phyloP scores from a whole-genome alignment of 768 basidiomycete genomes.

The Daedaleopsis nitida region DNA sequence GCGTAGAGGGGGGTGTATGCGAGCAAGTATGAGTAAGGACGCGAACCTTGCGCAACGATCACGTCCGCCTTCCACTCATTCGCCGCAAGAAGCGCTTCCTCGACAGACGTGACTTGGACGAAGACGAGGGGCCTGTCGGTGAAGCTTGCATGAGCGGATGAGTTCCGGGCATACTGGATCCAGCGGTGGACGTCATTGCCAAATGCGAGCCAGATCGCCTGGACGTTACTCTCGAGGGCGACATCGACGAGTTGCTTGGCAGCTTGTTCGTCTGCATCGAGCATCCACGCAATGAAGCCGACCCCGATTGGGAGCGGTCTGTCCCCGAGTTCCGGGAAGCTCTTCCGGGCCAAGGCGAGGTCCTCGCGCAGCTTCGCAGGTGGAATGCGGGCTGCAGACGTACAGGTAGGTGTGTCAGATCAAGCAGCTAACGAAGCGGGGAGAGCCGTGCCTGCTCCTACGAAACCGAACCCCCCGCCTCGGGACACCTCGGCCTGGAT shows the following conservation, averaged over 20 bases:
- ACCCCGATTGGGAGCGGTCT: constrained; percentile 61
- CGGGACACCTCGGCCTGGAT: constrained; percentile 53
- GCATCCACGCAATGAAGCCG: constrained; percentile 74
- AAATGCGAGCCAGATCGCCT: constrained; percentile 77
- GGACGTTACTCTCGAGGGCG: constrained; percentile 56
- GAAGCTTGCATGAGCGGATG: constrained; percentile 45
- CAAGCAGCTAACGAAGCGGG: not conserved
- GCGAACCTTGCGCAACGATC: constrained; percentile 75
- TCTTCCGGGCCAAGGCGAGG: constrained; percentile 52
- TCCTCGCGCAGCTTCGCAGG: constrained; percentile 50
- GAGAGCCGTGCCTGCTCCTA: constrained; percentile 54
- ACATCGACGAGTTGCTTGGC: constrained; percentile 47
- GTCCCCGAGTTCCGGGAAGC: constrained; percentile 20
- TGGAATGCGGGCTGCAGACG: constrained; percentile 47
- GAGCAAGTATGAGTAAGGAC: not conserved
- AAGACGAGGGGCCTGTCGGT: constrained; percentile 56
- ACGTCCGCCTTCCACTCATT: constrained; percentile 73
- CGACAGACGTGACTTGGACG: constrained; percentile 61
- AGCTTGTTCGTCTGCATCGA: constrained; percentile 49
- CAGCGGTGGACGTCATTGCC: constrained; percentile 59
- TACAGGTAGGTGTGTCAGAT: constrained; percentile 8
- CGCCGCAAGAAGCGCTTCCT: constrained; percentile 61
- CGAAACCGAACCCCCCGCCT: constrained; percentile 77
- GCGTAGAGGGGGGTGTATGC: not conserved
- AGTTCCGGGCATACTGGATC: constrained; percentile 61